A percentile compares a stretch with the other conserved stretches of the same genome.
Conservation (phyloP, 805 yeast species). For the Priceomyces carsonii region DNA sequence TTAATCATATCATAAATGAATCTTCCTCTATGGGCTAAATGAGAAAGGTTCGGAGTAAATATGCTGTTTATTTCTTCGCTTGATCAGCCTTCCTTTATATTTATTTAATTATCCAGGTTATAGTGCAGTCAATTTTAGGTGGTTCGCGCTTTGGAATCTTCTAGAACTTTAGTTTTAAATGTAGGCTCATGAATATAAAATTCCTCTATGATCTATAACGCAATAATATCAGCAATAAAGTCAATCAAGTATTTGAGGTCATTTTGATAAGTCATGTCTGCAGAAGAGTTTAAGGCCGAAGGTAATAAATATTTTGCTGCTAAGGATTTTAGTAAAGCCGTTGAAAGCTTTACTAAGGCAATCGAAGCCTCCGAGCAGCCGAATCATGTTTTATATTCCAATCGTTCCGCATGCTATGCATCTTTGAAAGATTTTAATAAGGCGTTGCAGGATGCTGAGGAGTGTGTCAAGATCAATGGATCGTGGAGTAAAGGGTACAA, state of each 20-base stretch:
- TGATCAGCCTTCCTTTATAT: too few species aligned
- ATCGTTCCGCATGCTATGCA: conserved; percentile 90
- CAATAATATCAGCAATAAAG: neutral
- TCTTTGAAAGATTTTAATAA: conserved; percentile 69
- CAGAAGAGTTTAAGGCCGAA: conserved; percentile 82
- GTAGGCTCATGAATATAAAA: too few species aligned
- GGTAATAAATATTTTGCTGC: conserved; percentile 93
- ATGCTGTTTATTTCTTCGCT: too few species aligned
- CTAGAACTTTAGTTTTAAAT: too few species aligned
- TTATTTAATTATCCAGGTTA: too few species aligned
- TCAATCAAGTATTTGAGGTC: too few species aligned
- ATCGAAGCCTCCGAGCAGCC: conserved; percentile 80
- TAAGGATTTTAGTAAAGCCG: conserved; percentile 79
- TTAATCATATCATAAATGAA: conserved; percentile 39
- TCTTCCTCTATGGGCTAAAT: too few species aligned
- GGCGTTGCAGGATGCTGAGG: conserved; percentile 84
- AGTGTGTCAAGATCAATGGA: conserved; percentile 78
- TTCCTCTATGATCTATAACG: neutral
- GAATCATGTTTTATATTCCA: conserved; percentile 90
- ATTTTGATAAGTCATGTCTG: conserved; percentile 33
- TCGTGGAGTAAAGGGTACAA: conserved; percentile 95
- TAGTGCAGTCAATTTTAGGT: too few species aligned
- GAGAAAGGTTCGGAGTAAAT: too few species aligned
- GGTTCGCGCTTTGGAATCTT: too few species aligned
- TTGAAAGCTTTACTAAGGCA: conserved; percentile 80